These are phyloP conservation scores for Coemansia sp. DNA, from an alignment of 192 early-diverging fungal species.

Conservation along the genomic window DNA sequence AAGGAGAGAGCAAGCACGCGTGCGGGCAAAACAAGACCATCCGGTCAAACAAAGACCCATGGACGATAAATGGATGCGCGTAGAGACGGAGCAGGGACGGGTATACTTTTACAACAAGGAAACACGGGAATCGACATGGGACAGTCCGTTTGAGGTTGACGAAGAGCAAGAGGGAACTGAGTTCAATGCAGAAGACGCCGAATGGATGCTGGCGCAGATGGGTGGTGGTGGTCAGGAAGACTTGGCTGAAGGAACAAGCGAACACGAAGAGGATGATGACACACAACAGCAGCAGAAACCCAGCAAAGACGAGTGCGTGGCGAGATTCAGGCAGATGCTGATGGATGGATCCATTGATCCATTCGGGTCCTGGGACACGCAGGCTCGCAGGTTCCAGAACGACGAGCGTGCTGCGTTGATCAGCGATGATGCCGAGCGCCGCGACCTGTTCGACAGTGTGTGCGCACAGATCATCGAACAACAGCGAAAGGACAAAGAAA, in stretches of 20 bases:
- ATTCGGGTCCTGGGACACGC: slow-evolving; percentile 41
- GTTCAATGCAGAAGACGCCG: slow-evolving; percentile 44
- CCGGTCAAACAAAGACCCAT: slow-evolving; percentile 2
- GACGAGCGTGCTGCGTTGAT: slow-evolving; percentile 22
- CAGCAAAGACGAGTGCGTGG: slow-evolving; percentile 13
- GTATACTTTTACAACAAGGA: slow-evolving; percentile 34
- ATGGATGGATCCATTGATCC: slow-evolving; percentile 19
- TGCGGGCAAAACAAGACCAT: slow-evolving; percentile 25
- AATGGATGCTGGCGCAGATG: slow-evolving; percentile 55
- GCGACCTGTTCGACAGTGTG: slow-evolving; percentile 34
- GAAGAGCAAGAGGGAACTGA: slow-evolving; percentile 21
- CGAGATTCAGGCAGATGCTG: slow-evolving; percentile 39
- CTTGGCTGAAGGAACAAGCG: not conserved
- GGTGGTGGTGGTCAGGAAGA: not conserved
- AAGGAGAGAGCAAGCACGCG: slow-evolving; percentile 1
- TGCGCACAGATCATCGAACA: not conserved
- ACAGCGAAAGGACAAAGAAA: not conserved
- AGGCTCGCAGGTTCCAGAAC: not conserved
- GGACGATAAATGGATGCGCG: slow-evolving; percentile 14
- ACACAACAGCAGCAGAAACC: not conserved
- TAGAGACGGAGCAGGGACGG: slow-evolving; percentile 37
- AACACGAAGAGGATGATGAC: not conserved
- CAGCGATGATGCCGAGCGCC: slow-evolving; percentile 12
- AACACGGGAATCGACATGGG: slow-evolving; percentile 24
- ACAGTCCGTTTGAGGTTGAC: slow-evolving; percentile 4